Evolutionary conservation across 257 asterid species (phyloP).

Genomic region (Avicennia marina): DNA sequence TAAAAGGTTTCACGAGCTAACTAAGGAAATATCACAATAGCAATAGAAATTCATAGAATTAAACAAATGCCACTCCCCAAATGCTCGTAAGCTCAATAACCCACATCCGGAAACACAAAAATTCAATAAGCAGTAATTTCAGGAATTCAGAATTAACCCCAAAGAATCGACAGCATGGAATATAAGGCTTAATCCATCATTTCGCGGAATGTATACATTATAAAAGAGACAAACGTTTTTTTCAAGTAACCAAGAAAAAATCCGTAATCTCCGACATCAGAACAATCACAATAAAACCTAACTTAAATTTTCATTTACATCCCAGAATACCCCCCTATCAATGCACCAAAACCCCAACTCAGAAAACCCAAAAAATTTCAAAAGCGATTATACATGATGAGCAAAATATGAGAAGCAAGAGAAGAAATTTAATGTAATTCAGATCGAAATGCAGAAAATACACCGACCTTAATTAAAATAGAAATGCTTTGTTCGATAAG

Average conservation of each 20-base stretch:
- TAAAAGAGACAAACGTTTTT: slow-evolving; percentile 3
- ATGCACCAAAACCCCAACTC: slow-evolving; percentile 28
- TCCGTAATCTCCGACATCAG: slow-evolving; percentile 14
- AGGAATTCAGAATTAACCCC: slow-evolving; percentile 11
- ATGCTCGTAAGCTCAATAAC: slow-evolving; percentile 12
- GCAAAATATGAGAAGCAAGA: slow-evolving; percentile 3
- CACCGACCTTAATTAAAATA: slow-evolving; percentile 26
- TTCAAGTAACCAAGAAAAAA: slow-evolving; percentile 13
- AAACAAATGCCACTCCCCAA: slow-evolving; percentile 15
- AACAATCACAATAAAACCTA: slow-evolving; percentile 19
- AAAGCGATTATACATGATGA: slow-evolving; percentile 17
- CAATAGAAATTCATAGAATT: not conserved
- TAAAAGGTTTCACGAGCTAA: slow-evolving; percentile 10
- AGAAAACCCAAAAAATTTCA: slow-evolving; percentile 16
- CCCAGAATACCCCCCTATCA: slow-evolving; percentile 18
- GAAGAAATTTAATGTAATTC: slow-evolving; percentile 15
- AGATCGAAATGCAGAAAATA: slow-evolving; percentile 27
- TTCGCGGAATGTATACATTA: slow-evolving; percentile 5
- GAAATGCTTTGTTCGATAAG: slow-evolving; percentile 17
- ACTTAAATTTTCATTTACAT: slow-evolving; percentile 12
- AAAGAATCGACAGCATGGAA: not conserved
- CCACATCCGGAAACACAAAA: slow-evolving; percentile 16
- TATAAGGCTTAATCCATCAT: slow-evolving; percentile 11
- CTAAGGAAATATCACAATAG: not conserved
- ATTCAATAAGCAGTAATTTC: slow-evolving; percentile 37